A percentile compares a stretch with the other conserved stretches of the same genome.
phyloP scores from a whole-genome alignment of 148 eudicot genomes.

The Cornus suecica region DNA sequence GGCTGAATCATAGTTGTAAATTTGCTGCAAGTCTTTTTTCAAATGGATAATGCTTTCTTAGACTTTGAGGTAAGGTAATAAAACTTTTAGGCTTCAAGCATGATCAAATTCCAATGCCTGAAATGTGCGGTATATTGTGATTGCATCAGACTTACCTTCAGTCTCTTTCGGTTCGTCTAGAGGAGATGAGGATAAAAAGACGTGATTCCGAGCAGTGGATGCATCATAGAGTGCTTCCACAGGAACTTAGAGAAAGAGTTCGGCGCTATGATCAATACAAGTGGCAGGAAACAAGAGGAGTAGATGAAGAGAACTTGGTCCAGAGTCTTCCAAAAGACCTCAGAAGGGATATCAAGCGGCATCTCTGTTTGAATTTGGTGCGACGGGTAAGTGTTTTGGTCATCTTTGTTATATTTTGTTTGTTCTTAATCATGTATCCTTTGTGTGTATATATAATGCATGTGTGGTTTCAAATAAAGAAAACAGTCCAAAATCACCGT shows the following conservation, averaged over 20 bases:
- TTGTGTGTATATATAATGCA: neutral
- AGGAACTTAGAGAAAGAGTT: constrained; percentile 38
- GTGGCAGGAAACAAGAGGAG: constrained; percentile 45
- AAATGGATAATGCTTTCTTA: neutral
- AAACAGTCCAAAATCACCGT: neutral
- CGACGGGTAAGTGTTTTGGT: constrained; percentile 26
- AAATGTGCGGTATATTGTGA: constrained; percentile 8
- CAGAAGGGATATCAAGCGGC: constrained; percentile 44
- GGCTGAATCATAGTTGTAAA: neutral
- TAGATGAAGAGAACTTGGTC: constrained; percentile 38
- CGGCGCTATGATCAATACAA: constrained; percentile 41
- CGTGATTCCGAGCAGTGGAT: constrained; percentile 46
- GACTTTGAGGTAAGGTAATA: neutral
- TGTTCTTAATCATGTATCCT: neutral
- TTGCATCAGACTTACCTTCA: constrained; percentile 38
- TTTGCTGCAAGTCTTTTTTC: neutral
- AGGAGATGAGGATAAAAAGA: constrained; percentile 45
- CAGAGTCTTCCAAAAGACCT: constrained; percentile 37
- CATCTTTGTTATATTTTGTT: neutral
- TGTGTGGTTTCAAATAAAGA: neutral
- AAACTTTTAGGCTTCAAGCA: neutral
- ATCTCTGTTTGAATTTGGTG: constrained; percentile 41
- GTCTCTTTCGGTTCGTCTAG: constrained; percentile 38
- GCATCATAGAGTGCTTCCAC: constrained; percentile 45
- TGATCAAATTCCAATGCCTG: constrained; percentile 2